Base-by-base conservation (phyloP, 2,329 filamentous ascomycete genomes). In the Trichocomaceae sp. region DNA sequence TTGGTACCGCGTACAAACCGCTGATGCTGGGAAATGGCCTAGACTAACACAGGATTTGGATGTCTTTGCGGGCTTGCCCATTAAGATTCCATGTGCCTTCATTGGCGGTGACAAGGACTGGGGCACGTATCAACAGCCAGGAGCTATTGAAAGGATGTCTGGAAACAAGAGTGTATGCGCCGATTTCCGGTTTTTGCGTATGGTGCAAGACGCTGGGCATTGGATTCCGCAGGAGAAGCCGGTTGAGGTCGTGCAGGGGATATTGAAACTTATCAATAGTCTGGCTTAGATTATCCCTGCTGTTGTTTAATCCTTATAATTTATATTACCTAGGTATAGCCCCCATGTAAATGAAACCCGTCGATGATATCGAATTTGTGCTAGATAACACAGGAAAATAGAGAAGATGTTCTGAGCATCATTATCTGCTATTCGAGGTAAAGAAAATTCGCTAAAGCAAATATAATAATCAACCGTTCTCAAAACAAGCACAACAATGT, bases 221-320 rank as follows among this genome's bases (percentile, higher is more conserved):
- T 88, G 85, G 85, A 79, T 85, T 35, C 83, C 85, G 63, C 83
- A 87, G 67, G 84, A 87, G 65, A 75, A 82, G 64, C 79, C 83
- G 1, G 76, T 80, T 60, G 75, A 71, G 52, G 80, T 84, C 8
- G 70, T 75, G 0, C 64, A 74, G 51, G 73, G 74, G 55, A 70
- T 83, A 39, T 56, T 77, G 58, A 66, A 63, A 9, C 78, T 83
- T 50, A 60, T 63, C n/a, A 53, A 54, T 8, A 42, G 19, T 42
- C 12, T 42, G 39, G 17, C 9, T 22, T 41, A 19, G n/a, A 15
- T 39, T 39, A 39, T 39, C n/a, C 35, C 13, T 39, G 2, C 35
- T 15, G 3, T 35, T 35, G 2, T 35, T 35, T 13, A 35, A 13
- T 8, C 13, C 6, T 35, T 15, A 13, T 35, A 35, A 35, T 35